Evolutionary conservation across 306 rosid genomes (phyloP).

Genomic region (Medicago truncatula): DNA sequence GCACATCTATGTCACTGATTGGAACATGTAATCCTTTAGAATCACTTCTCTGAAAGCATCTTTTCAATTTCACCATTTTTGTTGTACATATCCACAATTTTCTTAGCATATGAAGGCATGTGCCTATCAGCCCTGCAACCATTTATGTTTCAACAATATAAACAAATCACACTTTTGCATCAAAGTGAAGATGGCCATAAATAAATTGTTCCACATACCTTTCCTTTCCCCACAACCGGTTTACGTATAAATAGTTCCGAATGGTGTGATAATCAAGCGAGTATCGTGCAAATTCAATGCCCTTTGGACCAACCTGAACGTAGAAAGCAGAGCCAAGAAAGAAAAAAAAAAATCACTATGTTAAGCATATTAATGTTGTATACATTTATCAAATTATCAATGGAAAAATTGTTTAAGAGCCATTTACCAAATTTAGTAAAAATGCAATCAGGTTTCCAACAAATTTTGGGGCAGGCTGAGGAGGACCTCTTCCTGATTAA

Average conservation of each 20-base stretch:
- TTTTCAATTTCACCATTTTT: constrained; percentile 80
- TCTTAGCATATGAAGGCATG: constrained; percentile 86
- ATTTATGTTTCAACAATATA: constrained; percentile 30
- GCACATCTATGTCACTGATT: not conserved
- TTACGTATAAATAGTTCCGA: constrained; percentile 78
- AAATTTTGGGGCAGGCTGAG: constrained; percentile 88
- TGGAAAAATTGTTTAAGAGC: constrained; percentile 11
- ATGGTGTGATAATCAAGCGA: constrained; percentile 98
- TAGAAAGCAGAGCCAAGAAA: constrained; percentile 37
- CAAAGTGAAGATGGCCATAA: not conserved
- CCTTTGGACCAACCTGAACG: constrained; percentile 86
- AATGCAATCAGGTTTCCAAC: constrained; percentile 87
- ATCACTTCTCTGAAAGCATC: constrained; percentile 68
- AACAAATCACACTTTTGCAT: constrained; percentile 12
- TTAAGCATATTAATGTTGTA: not conserved
- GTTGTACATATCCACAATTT: constrained; percentile 84
- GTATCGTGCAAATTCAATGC: constrained; percentile 93
- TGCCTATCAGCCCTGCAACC: constrained; percentile 87
- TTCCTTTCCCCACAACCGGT: constrained; percentile 86
- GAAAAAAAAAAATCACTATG: not conserved
- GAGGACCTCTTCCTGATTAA: constrained; percentile 80
- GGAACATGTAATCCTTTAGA: constrained; percentile 5
- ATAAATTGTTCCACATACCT: constrained; percentile 57
- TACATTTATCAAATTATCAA: not conserved
- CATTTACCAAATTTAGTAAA: constrained; percentile 80